These are phyloP conservation scores for Alternaria infectoria DNA, from an alignment of 2,329 filamentous ascomycete species.

Conservation along the genomic window DNA sequence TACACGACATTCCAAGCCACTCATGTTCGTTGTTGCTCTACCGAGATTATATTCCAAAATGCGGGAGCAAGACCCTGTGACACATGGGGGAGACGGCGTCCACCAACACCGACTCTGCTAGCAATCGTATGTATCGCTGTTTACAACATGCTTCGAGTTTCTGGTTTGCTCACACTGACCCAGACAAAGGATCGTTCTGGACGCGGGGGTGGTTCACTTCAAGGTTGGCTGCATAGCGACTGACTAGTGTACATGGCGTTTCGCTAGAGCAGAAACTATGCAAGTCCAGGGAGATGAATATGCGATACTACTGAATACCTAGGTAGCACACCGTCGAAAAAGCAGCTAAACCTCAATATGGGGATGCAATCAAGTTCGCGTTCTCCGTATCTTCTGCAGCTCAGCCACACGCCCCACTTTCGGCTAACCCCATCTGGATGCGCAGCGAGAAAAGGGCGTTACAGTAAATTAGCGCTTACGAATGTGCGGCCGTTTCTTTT, in stretches of 20 bases:
- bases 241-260: neutral
- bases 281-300: neutral
- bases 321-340: neutral
- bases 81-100: neutral
- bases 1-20: neutral
- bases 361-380: neutral
- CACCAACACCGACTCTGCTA: neutral
- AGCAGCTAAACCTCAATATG: neutral
- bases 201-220: neutral
- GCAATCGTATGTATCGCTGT: too few relatives aligned
- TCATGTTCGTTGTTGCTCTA: neutral
- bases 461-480: conserved; percentile 17
- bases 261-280: neutral
- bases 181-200: neutral
- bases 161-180: too few relatives aligned
- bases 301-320: neutral
- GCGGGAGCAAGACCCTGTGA: too few relatives aligned
- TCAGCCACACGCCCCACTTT: conserved; percentile 11
- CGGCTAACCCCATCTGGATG: neutral
- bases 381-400: conserved; percentile 3
- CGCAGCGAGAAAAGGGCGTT: conserved; percentile 18
- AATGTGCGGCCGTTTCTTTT: conserved; percentile 2
- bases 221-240: neutral
- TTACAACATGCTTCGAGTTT: too few relatives aligned
- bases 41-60: neutral